phyloP scores from a whole-genome alignment of 1,139 yeast species.

The Taphrina pruni region DNA sequence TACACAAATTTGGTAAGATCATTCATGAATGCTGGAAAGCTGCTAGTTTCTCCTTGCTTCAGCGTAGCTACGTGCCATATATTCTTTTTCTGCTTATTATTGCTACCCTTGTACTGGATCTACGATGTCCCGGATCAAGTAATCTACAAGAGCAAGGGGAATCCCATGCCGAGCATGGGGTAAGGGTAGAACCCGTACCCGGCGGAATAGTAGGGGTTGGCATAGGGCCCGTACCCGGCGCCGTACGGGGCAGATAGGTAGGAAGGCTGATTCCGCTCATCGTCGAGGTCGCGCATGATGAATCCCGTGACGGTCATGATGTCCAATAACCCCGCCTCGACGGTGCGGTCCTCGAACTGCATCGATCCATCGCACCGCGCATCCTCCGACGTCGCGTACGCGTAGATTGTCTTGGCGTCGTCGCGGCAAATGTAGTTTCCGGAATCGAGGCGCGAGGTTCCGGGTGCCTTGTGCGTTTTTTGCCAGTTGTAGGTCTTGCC shows the following conservation, averaged over 20 bases:
- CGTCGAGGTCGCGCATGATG: constrained; percentile 25
- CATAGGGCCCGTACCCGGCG: constrained; percentile 28
- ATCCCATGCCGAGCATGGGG: constrained; percentile 19
- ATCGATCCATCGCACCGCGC: constrained; percentile 26
- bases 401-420: constrained; percentile 12
- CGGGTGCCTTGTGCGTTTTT: constrained; percentile 29
- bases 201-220: constrained; percentile 11
- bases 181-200: constrained; percentile 23
- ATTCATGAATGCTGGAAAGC: too few relatives aligned
- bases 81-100: too few relatives aligned
- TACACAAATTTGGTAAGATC: too few relatives aligned
- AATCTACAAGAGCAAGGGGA: constrained; percentile 11
- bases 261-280: constrained; percentile 10
- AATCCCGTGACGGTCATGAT: constrained; percentile 27
- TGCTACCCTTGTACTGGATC: too few relatives aligned
- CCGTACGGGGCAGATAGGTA: constrained; percentile 14
- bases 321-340: constrained; percentile 21
- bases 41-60: too few relatives aligned
- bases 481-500: constrained; percentile 14
- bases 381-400: constrained; percentile 27
- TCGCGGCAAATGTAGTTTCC: constrained; percentile 23
- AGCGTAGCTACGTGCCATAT: too few relatives aligned
- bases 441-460: constrained; percentile 10
- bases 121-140: not conserved
- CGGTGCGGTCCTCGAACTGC: constrained; percentile 17